Conservation (phyloP, 495 filamentous ascomycete species). For the Lophiostoma macrostomum region DNA sequence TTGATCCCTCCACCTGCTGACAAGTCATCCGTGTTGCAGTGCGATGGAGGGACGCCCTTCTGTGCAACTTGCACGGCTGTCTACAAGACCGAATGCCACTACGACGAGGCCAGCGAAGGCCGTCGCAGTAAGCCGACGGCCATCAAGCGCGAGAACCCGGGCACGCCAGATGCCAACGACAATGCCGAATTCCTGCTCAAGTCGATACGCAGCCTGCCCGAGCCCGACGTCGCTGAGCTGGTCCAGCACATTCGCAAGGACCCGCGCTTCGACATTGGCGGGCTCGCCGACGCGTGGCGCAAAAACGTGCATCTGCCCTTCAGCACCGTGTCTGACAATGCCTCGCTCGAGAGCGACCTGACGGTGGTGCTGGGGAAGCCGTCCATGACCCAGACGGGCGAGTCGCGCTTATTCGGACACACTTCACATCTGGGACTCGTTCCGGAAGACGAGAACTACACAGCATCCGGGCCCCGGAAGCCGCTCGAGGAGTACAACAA, state of each 20-base stretch:
- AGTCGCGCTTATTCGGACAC: slow-evolving; percentile 26
- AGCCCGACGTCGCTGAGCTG: slow-evolving; percentile 45
- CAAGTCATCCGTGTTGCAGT: slow-evolving; percentile 36
- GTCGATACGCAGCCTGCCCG: slow-evolving; percentile 44
- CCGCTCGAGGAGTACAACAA: background rate
- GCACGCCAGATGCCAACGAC: slow-evolving; percentile 39
- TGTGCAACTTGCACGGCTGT: slow-evolving; percentile 53
- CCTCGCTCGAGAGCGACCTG: slow-evolving; percentile 39
- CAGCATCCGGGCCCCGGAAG: background rate
- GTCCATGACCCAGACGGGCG: slow-evolving; percentile 22
- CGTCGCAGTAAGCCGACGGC: slow-evolving; percentile 38
- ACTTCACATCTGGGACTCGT: slow-evolving; percentile 30
- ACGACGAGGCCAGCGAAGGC: slow-evolving; percentile 49
- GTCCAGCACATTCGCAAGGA: slow-evolving; percentile 45
- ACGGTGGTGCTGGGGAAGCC: slow-evolving; percentile 39
- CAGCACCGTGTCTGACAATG: slow-evolving; percentile 7
- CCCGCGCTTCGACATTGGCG: slow-evolving; percentile 34
- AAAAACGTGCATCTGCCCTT: slow-evolving; percentile 32
- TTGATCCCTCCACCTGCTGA: background rate
- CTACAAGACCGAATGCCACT: slow-evolving; percentile 48
- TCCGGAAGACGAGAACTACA: slow-evolving; percentile 35
- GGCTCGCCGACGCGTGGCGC: slow-evolving; percentile 41
- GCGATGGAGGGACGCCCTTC: slow-evolving; percentile 47
- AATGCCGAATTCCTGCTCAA: slow-evolving; percentile 44
- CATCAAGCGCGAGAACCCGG: slow-evolving; percentile 41